Percentiles rank a stretch among this genome's conserved stretches.
Conservation (phyloP, 495 filamentous ascomycete species). For the Penicillium silybi region DNA sequence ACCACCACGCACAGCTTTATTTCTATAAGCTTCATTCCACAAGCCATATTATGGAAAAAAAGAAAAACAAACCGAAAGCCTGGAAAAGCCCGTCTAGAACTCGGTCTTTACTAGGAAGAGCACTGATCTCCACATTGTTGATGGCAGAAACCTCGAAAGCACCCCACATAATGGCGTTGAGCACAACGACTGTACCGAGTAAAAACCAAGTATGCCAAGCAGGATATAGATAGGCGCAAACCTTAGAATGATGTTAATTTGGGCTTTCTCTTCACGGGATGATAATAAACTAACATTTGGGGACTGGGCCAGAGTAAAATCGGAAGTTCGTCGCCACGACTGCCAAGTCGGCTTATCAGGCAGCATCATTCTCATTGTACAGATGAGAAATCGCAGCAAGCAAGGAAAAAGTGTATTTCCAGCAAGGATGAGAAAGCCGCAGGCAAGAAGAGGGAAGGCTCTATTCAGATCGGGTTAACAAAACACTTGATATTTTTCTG, state of each 20-base stretch:
- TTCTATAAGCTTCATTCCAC: conserved; percentile 7
- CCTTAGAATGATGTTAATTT: conserved; percentile 13
- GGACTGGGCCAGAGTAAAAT: conserved; percentile 71
- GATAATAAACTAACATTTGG: conserved; percentile 45
- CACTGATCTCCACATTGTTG: conserved; percentile 55
- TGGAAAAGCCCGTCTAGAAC: conserved; percentile 80
- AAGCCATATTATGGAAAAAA: too few species aligned
- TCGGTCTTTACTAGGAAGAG: conserved; percentile 51
- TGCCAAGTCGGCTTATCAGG: conserved; percentile 40
- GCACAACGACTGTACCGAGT: conserved; percentile 58
- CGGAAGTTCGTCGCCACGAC: conserved; percentile 54
- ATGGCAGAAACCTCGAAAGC: conserved; percentile 76
- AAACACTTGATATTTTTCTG: too few species aligned
- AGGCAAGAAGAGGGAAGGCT: conserved; percentile 64
- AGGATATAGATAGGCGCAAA: conserved; percentile 76
- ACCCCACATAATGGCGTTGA: conserved; percentile 77
- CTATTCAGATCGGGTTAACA: conserved; percentile 9
- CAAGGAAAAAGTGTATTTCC: conserved; percentile 79
- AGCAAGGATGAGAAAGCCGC: conserved; percentile 70
- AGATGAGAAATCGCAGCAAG: conserved; percentile 68
- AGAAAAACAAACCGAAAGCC: conserved; percentile 47
- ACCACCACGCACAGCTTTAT: conserved; percentile 65
- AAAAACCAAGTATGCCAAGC: conserved; percentile 74
- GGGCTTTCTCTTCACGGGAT: not conserved
- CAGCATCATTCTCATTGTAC: conserved; percentile 48